Evolutionary conservation across 768 basidiomycete species (phyloP).

Genomic region (Polyporus arcularius): DNA sequence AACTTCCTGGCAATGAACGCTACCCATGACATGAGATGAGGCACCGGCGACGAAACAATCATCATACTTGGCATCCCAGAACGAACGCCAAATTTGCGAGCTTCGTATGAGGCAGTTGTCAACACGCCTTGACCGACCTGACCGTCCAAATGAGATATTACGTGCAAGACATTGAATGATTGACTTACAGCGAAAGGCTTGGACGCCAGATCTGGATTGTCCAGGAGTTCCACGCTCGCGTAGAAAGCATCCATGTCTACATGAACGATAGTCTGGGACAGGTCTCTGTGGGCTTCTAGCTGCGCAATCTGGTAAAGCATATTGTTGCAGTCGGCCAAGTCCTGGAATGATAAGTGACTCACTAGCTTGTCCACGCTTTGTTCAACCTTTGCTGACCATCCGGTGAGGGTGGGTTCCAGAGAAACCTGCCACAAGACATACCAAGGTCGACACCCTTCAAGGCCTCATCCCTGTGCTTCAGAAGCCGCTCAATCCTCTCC

Average conservation of each 20-base stretch:
- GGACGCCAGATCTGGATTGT: slow-evolving; percentile 61
- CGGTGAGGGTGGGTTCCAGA: neutral
- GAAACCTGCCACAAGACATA: slow-evolving; percentile 38
- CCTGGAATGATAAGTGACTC: slow-evolving; percentile 27
- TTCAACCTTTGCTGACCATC: slow-evolving; percentile 57
- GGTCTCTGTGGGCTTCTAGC: slow-evolving; percentile 74
- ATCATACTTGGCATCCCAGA: slow-evolving; percentile 90
- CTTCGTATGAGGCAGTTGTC: slow-evolving; percentile 90
- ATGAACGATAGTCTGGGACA: slow-evolving; percentile 86
- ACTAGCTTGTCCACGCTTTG: slow-evolving; percentile 69
- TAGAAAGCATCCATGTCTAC: slow-evolving; percentile 97
- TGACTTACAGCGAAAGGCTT: slow-evolving; percentile 71
- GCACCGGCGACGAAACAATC: neutral
- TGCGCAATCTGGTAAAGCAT: slow-evolving; percentile 52
- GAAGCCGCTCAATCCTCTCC: slow-evolving; percentile 67
- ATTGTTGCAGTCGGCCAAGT: neutral
- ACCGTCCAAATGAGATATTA: neutral
- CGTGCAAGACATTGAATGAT: neutral
- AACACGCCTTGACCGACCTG: slow-evolving; percentile 83
- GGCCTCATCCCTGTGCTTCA: slow-evolving; percentile 63
- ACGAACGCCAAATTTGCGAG: slow-evolving; percentile 85
- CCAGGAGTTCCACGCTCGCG: slow-evolving; percentile 74
- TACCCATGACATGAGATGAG: neutral
- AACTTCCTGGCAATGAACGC: slow-evolving; percentile 93
- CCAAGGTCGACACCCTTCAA: slow-evolving; percentile 52